Percentiles rank a stretch among this genome's conserved stretches.
Evolutionary conservation across 495 filamentous ascomycete genomes (phyloP).

Genomic region (Neurospora sp.): DNA sequence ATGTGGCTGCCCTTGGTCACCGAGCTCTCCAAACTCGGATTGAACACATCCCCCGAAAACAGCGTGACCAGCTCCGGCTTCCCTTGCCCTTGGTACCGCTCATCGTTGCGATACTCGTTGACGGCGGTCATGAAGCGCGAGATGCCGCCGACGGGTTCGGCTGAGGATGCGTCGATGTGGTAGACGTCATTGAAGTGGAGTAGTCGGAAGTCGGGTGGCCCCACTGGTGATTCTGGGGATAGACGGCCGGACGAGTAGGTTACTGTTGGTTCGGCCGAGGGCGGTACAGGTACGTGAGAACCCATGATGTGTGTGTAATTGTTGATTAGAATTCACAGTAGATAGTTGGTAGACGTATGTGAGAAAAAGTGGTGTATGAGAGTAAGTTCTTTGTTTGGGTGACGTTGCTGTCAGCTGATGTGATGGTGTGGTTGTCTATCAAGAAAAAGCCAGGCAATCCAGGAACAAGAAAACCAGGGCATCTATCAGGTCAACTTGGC

Average conservation of each 20-base stretch:
- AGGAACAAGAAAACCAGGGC: neutral
- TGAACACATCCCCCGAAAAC: conserved; percentile 89
- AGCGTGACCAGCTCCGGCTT: conserved; percentile 63
- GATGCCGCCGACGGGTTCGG: conserved; percentile 71
- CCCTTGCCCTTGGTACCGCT: conserved; percentile 36
- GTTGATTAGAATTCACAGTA: too few species aligned
- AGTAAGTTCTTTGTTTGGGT: too few species aligned
- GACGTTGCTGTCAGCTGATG: too few species aligned
- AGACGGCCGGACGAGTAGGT: conserved; percentile 45
- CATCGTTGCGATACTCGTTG: conserved; percentile 57
- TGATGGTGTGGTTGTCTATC: too few species aligned
- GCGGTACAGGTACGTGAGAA: neutral
- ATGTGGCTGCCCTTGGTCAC: conserved; percentile 83
- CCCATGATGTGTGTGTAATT: too few species aligned
- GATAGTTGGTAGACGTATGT: too few species aligned
- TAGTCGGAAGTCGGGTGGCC: conserved; percentile 60
- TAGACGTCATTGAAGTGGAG: conserved; percentile 92
- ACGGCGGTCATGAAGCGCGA: conserved; percentile 69
- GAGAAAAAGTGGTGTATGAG: too few species aligned
- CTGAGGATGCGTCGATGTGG: conserved; percentile 65
- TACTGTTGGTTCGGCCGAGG: conserved; percentile 14
- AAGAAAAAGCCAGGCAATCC: neutral
- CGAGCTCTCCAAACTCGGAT: conserved; percentile 76
- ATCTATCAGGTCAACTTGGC: neutral
- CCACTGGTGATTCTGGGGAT: conserved; percentile 1